Percentiles rank a stretch among this genome's conserved stretches.
Conservation (phyloP, 306 rosid species). For the Betula pendula region DNA sequence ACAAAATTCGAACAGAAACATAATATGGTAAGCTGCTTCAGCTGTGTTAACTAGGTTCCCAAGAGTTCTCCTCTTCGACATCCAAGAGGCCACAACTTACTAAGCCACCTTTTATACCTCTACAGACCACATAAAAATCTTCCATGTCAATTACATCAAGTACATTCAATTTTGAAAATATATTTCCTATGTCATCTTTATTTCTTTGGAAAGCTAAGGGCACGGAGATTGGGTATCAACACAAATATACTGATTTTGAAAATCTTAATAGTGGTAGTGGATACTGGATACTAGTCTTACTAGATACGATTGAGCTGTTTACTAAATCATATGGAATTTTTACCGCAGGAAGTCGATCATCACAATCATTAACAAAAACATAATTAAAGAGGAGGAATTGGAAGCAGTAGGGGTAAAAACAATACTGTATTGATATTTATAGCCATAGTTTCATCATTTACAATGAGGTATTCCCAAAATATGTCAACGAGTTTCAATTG, state of each 20-base stretch:
- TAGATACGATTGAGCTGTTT: not conserved
- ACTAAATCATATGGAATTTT: not conserved
- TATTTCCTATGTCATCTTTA: not conserved
- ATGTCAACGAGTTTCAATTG: slow-evolving; percentile 21
- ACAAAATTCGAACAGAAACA: not conserved
- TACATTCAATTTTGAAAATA: not conserved
- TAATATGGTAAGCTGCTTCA: not conserved
- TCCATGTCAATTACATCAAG: not conserved
- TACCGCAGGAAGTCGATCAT: too few species aligned
- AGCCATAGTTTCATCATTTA: slow-evolving; percentile 34
- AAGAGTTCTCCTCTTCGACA: not conserved
- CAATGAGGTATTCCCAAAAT: slow-evolving; percentile 30
- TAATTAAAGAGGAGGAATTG: slow-evolving; percentile 10
- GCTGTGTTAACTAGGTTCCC: not conserved
- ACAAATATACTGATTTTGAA: not conserved
- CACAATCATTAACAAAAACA: not conserved
- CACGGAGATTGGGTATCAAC: not conserved
- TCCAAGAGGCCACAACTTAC: not conserved
- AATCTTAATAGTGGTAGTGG: not conserved
- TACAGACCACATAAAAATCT: not conserved
- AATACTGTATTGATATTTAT: slow-evolving; percentile 17
- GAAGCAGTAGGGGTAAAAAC: not conserved
- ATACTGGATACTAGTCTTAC: too few species aligned
- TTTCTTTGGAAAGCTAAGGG: not conserved
- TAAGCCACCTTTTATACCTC: not conserved